Evolutionary conservation across 257 asterid species (phyloP).

Genomic region (Misopates orontium): DNA sequence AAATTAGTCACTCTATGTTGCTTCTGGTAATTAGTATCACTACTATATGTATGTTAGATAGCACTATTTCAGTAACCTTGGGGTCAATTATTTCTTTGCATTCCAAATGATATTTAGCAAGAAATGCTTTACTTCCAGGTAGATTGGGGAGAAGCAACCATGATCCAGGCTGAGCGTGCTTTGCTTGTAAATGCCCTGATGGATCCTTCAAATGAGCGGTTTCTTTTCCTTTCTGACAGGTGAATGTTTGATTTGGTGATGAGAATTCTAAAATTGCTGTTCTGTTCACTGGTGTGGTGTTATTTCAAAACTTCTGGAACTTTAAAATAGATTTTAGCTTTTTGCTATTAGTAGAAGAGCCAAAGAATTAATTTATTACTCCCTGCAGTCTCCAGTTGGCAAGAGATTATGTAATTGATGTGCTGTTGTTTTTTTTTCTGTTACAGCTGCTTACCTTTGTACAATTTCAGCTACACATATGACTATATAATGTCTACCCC

Average conservation of each 20-base stretch:
- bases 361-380: background rate
- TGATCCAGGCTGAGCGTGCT: conserved; percentile 96
- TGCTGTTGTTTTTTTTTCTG: conserved; percentile 25
- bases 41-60: too few species aligned
- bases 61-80: conserved; percentile 39
- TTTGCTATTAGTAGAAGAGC: background rate
- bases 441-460: conserved; percentile 94
- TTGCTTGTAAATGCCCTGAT: conserved; percentile 76
- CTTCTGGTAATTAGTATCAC: too few species aligned
- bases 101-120: conserved; percentile 38
- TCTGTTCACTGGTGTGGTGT: conserved; percentile 1
- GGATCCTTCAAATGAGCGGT: conserved; percentile 76
- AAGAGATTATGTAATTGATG: conserved; percentile 18
- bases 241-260: conserved; percentile 27
- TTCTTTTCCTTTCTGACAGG: conserved; percentile 96
- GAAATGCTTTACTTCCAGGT: conserved; percentile 62
- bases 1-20: background rate
- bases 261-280: background rate
- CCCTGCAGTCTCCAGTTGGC: conserved; percentile 15
- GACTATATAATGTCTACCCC: conserved; percentile 85
- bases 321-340: conserved; percentile 3
- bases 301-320: background rate
- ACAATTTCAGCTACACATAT: conserved; percentile 92
- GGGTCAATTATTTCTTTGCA: conserved; percentile 9
- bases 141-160: conserved; percentile 99